Evolutionary conservation across 352 stramenopile genomes (phyloP).

Genomic region (Phytophthora agathidicida): DNA sequence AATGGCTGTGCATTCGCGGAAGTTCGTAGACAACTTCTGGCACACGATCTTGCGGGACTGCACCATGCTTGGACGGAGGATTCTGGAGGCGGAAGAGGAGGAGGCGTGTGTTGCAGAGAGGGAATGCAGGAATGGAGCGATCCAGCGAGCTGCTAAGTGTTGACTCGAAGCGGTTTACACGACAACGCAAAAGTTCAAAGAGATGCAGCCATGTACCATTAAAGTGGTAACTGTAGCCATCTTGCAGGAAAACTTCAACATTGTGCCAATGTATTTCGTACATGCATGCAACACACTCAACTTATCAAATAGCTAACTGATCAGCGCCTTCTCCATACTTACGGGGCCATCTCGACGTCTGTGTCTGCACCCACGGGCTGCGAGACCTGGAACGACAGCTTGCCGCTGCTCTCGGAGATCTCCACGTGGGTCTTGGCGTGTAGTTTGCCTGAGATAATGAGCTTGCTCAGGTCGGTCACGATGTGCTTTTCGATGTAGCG

Average conservation of each 20-base stretch:
- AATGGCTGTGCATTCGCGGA: constrained; percentile 76
- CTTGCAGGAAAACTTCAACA: constrained; percentile 14
- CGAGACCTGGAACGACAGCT: constrained; percentile 59
- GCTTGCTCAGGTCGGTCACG: constrained; percentile 88
- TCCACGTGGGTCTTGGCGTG: constrained; percentile 73
- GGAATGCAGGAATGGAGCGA: constrained; percentile 19
- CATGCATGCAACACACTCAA: neutral
- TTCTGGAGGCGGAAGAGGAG: neutral
- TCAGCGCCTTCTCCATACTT: neutral
- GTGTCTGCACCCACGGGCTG: constrained; percentile 45
- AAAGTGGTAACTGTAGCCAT: too few species aligned
- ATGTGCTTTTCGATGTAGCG: constrained; percentile 95
- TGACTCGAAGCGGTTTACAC: constrained; percentile 21
- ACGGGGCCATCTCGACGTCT: constrained; percentile 39
- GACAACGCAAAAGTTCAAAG: constrained; percentile 9
- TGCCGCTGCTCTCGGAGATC: constrained; percentile 49
- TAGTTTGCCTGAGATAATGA: constrained; percentile 66
- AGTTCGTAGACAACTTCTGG: constrained; percentile 82
- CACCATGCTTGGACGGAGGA: constrained; percentile 44
- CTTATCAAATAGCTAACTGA: constrained; percentile 4
- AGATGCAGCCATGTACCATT: constrained; percentile 11
- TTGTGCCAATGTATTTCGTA: neutral
- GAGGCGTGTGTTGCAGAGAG: constrained; percentile 3
- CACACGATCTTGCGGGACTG: constrained; percentile 82
- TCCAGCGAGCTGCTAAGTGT: constrained; percentile 6